Evolutionary conservation across 2,329 filamentous ascomycete species (phyloP), one percentile per base, ranked within the genome.

Genomic region (Venturia nashicola): DNA sequence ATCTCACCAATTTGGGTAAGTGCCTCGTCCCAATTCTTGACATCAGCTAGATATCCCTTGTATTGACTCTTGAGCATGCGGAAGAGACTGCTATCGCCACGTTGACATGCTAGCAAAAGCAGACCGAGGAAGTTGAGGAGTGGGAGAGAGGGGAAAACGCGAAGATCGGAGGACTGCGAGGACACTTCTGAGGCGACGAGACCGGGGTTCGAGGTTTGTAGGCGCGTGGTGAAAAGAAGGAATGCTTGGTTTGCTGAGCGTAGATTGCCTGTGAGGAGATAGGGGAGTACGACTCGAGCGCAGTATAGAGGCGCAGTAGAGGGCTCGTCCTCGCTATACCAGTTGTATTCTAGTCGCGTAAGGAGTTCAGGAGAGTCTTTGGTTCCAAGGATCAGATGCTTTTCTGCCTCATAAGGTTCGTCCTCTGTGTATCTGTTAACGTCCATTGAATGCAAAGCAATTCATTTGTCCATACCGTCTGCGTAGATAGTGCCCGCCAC

Each of bases 71-170:
- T 85, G 68, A 99, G 79, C 74, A 92, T 88, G 71, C 86, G 86
- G 79, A 89, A 99, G 60, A 95, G 77, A 70, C 95, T 90, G 20
- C 82, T 76, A n/a, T 79, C 81, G 20, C 89, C 90, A 68, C 91
- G 86, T 76, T 96, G 91, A 42, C 96, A 83, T 20, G 90, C 88
- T 62, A 97, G 80, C 61, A 97, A 78, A 61, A 99, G 78, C 68
- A 99, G 79, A 39, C 87, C 90, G 65, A 97, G 82, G 77, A 97
- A 97, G 78, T 99, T 99, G 71, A 99, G 82, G 63, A 99, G 82
- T n/a, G 94, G 94, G 67, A 99, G 78, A 65, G 89, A 90, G 0
- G 93, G 92, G 75, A 95, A 97, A 65, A 97, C 83, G 67, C 88
- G 87, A 55, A 89, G 76, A 67, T 96, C 91, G 63, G 86, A 85